Conservation (phyloP, 1,284 basidiomycete genomes). For the Fomitopsis schrenkii region DNA sequence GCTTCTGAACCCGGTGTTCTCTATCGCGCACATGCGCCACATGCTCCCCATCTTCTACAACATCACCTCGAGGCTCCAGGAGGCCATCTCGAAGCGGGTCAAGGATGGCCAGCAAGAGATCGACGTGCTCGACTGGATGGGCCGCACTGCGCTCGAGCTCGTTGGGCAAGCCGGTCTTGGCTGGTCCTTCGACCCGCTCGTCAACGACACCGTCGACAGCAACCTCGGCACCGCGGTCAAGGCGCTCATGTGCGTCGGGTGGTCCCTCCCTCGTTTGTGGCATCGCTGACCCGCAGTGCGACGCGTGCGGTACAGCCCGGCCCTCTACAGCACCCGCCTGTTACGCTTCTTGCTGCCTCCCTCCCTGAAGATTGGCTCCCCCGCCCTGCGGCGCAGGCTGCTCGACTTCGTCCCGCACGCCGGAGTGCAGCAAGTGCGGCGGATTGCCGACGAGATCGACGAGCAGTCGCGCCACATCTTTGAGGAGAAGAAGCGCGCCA, state of each 20-base stretch:
- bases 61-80: constrained; percentile 10
- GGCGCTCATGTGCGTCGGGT: constrained; percentile 21
- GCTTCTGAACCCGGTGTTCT: constrained; percentile 24
- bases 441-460: constrained; percentile 17
- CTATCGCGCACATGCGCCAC: constrained; percentile 19
- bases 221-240: constrained; percentile 29
- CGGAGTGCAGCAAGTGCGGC: constrained; percentile 9
- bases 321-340: constrained; percentile 6
- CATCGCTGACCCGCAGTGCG: background rate
- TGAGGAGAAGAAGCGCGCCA: too few species aligned
- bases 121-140: constrained; percentile 34
- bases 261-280: background rate
- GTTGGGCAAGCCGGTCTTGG: constrained; percentile 31
- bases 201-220: constrained; percentile 17
- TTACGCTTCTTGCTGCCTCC: constrained; percentile 11
- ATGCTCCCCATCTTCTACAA: constrained; percentile 15
- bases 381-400: constrained; percentile 10
- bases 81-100: constrained; percentile 9
- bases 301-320: constrained; percentile 9
- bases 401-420: constrained; percentile 13
- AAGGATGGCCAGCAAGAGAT: constrained; percentile 22
- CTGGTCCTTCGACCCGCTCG: constrained; percentile 35
- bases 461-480: too few species aligned
- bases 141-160: constrained; percentile 29
- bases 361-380: constrained; percentile 7